Evolutionary conservation across 179 eudicot species (phyloP).

Genomic region (Beta corolliflora): DNA sequence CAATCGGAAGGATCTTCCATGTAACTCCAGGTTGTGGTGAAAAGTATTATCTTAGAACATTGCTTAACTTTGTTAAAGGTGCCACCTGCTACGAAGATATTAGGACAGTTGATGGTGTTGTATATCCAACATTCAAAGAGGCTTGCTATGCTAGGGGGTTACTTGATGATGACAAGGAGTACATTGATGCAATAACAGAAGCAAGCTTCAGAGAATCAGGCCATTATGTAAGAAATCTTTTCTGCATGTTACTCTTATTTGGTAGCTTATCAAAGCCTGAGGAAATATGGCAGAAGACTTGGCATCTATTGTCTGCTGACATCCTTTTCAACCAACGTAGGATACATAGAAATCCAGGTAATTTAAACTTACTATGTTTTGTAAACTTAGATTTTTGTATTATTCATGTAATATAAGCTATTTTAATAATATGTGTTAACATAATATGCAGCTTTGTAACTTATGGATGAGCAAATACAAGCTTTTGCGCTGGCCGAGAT

Average conservation of each 20-base stretch:
- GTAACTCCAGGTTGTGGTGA: background rate
- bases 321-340: background rate
- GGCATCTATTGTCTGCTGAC: background rate
- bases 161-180: conserved; percentile 24
- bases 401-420: too few relatives aligned
- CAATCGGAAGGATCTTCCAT: background rate
- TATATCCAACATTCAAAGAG: conserved; percentile 1
- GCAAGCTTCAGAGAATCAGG: background rate
- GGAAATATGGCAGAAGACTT: background rate
- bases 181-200: conserved; percentile 19
- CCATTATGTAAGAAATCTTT: background rate
- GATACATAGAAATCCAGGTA: background rate
- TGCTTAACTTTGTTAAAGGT: background rate
- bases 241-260: background rate
- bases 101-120: background rate
- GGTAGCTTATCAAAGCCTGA: conserved; percentile 8
- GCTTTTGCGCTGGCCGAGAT: conserved; percentile 1
- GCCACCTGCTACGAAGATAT: conserved; percentile 2
- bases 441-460: background rate
- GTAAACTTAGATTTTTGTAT: too few relatives aligned
- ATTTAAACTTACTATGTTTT: too few relatives aligned
- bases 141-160: conserved; percentile 19
- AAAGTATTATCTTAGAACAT: background rate
- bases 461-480: background rate
- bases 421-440: too few relatives aligned